Percentiles rank a stretch among this genome's conserved stretches.
Conservation (phyloP, 257 asterid genomes). For the Solanum chiquidenum region DNA sequence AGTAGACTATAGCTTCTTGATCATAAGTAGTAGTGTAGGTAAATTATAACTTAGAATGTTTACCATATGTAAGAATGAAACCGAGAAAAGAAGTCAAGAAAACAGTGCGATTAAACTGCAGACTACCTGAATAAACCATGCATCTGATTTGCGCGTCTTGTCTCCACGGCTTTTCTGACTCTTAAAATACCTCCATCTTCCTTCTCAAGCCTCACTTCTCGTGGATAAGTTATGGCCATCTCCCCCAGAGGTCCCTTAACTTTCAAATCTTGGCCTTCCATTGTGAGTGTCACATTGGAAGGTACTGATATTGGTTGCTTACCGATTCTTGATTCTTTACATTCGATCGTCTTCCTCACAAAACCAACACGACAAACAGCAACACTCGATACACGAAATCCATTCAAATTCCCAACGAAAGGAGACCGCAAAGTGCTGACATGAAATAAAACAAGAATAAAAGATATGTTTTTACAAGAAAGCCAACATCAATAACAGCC, state of each 20-base stretch:
- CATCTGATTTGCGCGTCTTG: slow-evolving; percentile 94
- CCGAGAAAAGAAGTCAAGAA: not conserved
- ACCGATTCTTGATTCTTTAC: slow-evolving; percentile 95
- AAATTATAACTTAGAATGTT: not conserved
- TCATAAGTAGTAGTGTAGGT: not conserved
- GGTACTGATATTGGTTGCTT: slow-evolving; percentile 89
- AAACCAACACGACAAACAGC: slow-evolving; percentile 17
- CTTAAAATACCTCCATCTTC: slow-evolving; percentile 63
- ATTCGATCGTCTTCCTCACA: slow-evolving; percentile 47
- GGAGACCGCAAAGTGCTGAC: slow-evolving; percentile 40
- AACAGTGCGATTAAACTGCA: not conserved
- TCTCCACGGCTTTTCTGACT: slow-evolving; percentile 65
- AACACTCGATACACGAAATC: slow-evolving; percentile 27
- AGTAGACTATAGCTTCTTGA: not conserved
- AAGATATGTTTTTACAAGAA: not conserved
- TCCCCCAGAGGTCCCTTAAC: slow-evolving; percentile 95
- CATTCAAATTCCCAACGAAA: slow-evolving; percentile 39
- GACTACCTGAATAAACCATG: slow-evolving; percentile 86
- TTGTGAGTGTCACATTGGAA: slow-evolving; percentile 50
- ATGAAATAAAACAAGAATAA: not conserved
- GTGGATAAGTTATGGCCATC: slow-evolving; percentile 77
- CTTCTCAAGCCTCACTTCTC: slow-evolving; percentile 55
- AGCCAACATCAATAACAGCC: not conserved
- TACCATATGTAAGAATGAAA: not conserved
- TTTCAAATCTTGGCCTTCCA: slow-evolving; percentile 72